Conservation (phyloP, 2,329 filamentous ascomycete genomes). For the Lachnum nothofagi region DNA sequence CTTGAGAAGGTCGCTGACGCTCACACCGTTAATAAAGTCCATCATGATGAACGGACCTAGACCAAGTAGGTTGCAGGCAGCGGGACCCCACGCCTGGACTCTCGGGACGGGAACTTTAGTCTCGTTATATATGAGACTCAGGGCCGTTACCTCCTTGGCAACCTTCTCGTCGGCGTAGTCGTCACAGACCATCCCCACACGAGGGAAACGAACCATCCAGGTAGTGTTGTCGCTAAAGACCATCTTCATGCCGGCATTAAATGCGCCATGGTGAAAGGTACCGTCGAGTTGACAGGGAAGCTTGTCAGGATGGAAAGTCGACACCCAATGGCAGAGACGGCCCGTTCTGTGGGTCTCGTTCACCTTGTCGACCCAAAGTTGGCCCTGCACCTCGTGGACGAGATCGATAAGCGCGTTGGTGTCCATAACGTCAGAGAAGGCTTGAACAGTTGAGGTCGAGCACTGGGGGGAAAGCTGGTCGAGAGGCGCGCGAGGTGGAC, state of each 20-base stretch:
- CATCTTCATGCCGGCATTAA: conserved; percentile 34
- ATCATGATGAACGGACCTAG: conserved; percentile 15
- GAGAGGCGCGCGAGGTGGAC: no score
- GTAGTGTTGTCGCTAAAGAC: conserved; percentile 26
- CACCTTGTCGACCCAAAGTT: conserved; percentile 10
- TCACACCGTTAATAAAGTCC: conserved; percentile 12
- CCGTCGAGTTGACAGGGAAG: conserved; percentile 33
- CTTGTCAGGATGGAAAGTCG: conserved; percentile 32
- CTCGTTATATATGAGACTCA: conserved; percentile 2
- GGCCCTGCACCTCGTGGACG: conserved; percentile 5
- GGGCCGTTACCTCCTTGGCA: conserved; percentile 10
- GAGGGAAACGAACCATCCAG: conserved; percentile 17
- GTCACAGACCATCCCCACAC: conserved; percentile 20
- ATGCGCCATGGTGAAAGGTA: conserved; percentile 32
- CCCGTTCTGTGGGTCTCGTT: conserved; percentile 4
- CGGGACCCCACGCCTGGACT: conserved; percentile 9
- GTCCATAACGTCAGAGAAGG: not conserved
- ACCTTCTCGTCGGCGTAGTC: conserved; percentile 17
- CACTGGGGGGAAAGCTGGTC: no score
- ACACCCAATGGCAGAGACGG: conserved; percentile 29
- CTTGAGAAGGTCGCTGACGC: conserved; percentile 10
- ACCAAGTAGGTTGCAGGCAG: conserved; percentile 5
- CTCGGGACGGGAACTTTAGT: conserved; percentile 12
- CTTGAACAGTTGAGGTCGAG: not conserved
- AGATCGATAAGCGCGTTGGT: not conserved